These are phyloP conservation scores for Toxicodendron radicans DNA, from an alignment of 345 rosid genomes.

Conservation along the genomic window DNA sequence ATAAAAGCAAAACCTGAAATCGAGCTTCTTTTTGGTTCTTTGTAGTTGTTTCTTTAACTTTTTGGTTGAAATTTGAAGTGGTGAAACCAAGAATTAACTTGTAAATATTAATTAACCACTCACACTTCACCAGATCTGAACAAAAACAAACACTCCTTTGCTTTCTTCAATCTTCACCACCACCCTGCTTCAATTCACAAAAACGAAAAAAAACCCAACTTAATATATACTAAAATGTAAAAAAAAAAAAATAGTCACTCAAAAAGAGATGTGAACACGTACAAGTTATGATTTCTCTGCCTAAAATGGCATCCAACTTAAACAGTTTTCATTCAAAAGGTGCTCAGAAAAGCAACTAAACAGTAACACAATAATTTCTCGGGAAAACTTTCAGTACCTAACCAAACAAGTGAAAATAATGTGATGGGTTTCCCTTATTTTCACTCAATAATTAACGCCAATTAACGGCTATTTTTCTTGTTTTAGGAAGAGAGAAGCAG, in stretches of 20 bases:
- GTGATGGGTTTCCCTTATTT: not conserved
- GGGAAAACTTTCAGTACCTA: slow-evolving; percentile 2
- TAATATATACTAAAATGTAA: not conserved
- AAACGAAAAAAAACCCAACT: not conserved
- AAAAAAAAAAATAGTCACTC: not conserved
- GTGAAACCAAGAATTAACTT: slow-evolving; percentile 20
- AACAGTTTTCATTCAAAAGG: slow-evolving; percentile 17
- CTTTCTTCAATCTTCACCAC: not conserved
- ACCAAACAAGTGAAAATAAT: slow-evolving; percentile 4
- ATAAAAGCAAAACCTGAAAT: slow-evolving; percentile 13
- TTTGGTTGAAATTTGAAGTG: slow-evolving; percentile 21
- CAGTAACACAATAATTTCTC: slow-evolving; percentile 2
- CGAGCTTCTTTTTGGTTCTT: slow-evolving; percentile 40
- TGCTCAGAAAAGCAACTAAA: not conserved
- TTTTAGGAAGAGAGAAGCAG: slow-evolving; percentile 6
- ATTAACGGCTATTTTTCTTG: slow-evolving; percentile 34
- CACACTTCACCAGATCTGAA: slow-evolving; percentile 27
- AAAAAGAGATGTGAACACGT: slow-evolving; percentile 11
- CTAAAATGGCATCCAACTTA: slow-evolving; percentile 20
- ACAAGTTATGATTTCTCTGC: slow-evolving; percentile 22
- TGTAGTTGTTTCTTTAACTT: slow-evolving; percentile 20
- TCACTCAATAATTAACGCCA: not conserved
- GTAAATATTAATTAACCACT: not conserved
- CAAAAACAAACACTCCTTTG: not conserved
- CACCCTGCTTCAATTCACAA: not conserved